Evolutionary conservation across 345 rosid genomes (phyloP), one percentile per base, ranked within the genome.

Genomic region (Brassica carinata): DNA sequence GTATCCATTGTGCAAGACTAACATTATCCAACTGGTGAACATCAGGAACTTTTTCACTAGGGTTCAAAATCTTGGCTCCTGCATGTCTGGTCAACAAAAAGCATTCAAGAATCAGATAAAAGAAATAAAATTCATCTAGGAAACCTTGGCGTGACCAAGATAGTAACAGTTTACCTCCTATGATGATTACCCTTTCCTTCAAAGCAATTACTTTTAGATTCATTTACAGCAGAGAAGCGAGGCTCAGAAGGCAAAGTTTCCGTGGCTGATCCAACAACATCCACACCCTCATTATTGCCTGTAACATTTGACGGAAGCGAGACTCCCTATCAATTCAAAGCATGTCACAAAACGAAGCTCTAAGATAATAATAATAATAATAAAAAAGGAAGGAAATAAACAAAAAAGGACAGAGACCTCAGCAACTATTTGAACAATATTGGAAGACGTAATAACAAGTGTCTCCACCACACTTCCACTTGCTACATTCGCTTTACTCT

Each of bases 361-460:
- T 23, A 61, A 62, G 7, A 64, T 43, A 59, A 23, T 23, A 23
- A 23, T 57, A 8, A 23, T 23, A 23, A 23, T 57, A 8, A 2
- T 8, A 48, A 64, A 64, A 61, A 66, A 51, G 27, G 59, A 69
- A 38, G 62, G 8, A 76, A 57, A 8, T 0, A 62, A 26, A 43
- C 48, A 33, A 70, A 78, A 9, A 23, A 23, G 81, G 84, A 74
- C 26, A 23, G 77, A 71, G n/a, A 90, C 98, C 92, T 86, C 89
- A 0, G 94, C 94, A 85, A 92, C 85, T 43, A 92, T 87, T 89
- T 94, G 95, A 84, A 88, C 98, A 79, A 94, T 88, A 82, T 92
- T 90, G 64, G 77, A 73, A 1, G 97, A 81, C 15, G 83, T 85
- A 76, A 94, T 87, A 64, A 92, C 90, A 75, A 92, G 92, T 2